Conservation (phyloP, 2,329 filamentous ascomycete genomes). For the Drechslerella coelobrocha region DNA sequence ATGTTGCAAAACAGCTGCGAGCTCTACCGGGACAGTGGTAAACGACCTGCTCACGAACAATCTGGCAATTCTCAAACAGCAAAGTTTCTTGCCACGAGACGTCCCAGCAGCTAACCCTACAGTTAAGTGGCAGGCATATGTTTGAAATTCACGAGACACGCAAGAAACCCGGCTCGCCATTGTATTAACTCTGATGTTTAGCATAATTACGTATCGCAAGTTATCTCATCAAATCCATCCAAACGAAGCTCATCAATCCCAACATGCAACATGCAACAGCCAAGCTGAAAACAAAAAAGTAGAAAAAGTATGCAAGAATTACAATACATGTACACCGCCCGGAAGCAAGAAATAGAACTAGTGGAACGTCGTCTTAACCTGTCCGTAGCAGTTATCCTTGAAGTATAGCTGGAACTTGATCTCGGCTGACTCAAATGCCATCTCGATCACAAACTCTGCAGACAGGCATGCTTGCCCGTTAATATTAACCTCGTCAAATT, state of each 20-base stretch:
- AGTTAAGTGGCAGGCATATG: no score
- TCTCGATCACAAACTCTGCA: slow-evolving; percentile 46
- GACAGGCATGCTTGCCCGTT: slow-evolving; percentile 40
- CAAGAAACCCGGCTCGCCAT: no score
- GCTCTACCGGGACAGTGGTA: no score
- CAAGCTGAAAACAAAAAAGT: background rate
- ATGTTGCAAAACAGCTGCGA: no score
- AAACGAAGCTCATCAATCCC: no score
- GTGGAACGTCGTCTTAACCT: slow-evolving; percentile 50
- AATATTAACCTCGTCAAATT: slow-evolving; percentile 42
- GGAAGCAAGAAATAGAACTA: slow-evolving; percentile 1
- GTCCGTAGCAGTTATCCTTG: slow-evolving; percentile 46
- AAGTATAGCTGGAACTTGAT: slow-evolving; percentile 50
- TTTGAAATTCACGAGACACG: no score
- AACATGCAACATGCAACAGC: background rate
- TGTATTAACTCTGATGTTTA: no score
- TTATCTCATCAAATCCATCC: no score
- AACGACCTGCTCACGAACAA: no score
- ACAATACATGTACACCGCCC: background rate
- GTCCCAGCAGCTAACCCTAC: no score
- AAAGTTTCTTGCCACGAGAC: no score
- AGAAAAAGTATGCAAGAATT: background rate
- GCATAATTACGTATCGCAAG: slow-evolving; percentile 11
- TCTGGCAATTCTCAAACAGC: no score
- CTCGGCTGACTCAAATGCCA: slow-evolving; percentile 47